These are phyloP conservation scores for Thalassiosira ordinaria DNA, from an alignment of 352 stramenopile species.

Conservation along the genomic window DNA sequence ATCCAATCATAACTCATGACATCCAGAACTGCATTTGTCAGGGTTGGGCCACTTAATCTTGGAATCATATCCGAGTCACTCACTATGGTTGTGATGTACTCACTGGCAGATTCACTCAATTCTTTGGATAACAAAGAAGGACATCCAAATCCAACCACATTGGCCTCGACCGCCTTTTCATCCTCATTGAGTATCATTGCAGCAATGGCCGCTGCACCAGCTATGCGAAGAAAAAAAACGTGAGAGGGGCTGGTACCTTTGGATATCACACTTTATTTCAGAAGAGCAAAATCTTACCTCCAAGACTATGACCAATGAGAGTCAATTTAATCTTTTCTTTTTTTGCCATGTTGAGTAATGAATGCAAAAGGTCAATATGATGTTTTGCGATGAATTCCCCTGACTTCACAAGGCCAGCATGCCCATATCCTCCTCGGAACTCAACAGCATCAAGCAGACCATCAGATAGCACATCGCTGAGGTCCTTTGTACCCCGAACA, in stretches of 20 bases:
- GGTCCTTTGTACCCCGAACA: conserved; percentile 35
- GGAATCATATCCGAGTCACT: conserved; percentile 48
- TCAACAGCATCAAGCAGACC: conserved; percentile 36
- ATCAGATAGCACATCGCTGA: conserved; percentile 44
- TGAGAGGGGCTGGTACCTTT: neutral
- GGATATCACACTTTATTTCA: neutral
- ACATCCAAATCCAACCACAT: conserved; percentile 46
- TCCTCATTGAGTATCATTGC: conserved; percentile 49
- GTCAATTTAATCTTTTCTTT: conserved; percentile 41
- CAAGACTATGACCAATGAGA: conserved; percentile 41
- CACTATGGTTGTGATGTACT: conserved; percentile 44
- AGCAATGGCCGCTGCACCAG: conserved; percentile 45
- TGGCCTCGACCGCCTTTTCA: conserved; percentile 33
- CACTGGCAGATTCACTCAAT: conserved; percentile 8
- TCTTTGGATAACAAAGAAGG: conserved; percentile 36
- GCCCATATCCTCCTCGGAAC: conserved; percentile 33
- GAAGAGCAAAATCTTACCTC: conserved; percentile 1
- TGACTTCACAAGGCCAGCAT: conserved; percentile 26
- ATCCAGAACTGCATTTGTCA: conserved; percentile 45
- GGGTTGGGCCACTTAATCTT: conserved; percentile 27
- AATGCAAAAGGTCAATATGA: conserved; percentile 22
- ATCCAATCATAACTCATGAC: conserved; percentile 53
- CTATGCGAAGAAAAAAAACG: neutral
- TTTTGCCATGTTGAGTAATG: conserved; percentile 17
- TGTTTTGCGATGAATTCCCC: conserved; percentile 38